A percentile compares a stretch with the other conserved stretches of the same genome.
Conservation (phyloP, 164 flowering plant species). For the Amborella trichopoda region DNA sequence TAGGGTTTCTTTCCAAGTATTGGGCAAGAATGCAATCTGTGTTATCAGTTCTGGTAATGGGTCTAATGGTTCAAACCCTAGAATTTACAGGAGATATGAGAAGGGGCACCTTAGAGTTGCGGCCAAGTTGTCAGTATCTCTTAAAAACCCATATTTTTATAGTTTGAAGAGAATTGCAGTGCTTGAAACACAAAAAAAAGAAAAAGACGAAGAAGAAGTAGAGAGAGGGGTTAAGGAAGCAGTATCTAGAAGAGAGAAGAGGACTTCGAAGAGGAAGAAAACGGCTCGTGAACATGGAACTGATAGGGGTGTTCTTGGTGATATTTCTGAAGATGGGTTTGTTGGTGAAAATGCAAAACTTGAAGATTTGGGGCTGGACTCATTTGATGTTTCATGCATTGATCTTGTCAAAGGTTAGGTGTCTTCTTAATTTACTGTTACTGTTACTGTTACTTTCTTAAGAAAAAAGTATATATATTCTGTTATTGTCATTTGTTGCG, state of each 20-base stretch:
- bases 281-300: neutral
- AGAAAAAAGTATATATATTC: no score
- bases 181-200: conserved; percentile 8
- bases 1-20: conserved; percentile 37
- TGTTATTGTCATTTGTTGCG: no score
- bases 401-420: conserved; percentile 69
- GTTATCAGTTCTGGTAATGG: conserved; percentile 13
- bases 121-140: conserved; percentile 52
- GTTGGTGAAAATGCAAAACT: conserved; percentile 1
- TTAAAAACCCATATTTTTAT: conserved; percentile 43
- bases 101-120: conserved; percentile 39
- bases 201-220: conserved; percentile 2
- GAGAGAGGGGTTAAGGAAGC: conserved; percentile 9
- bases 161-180: conserved; percentile 17
- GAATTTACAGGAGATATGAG: conserved; percentile 35
- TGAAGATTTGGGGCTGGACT: conserved; percentile 17
- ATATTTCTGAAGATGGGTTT: conserved; percentile 8
- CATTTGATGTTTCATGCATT: conserved; percentile 30
- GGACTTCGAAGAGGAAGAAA: conserved; percentile 5
- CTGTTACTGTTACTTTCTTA: neutral
- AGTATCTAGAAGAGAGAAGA: conserved; percentile 9
- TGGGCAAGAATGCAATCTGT: conserved; percentile 84
- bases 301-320: conserved; percentile 3
- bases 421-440: neutral
- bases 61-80: conserved; percentile 8